Conservation (phyloP, 371 early-diverging fungal genomes). For the Coemansia sp. region DNA sequence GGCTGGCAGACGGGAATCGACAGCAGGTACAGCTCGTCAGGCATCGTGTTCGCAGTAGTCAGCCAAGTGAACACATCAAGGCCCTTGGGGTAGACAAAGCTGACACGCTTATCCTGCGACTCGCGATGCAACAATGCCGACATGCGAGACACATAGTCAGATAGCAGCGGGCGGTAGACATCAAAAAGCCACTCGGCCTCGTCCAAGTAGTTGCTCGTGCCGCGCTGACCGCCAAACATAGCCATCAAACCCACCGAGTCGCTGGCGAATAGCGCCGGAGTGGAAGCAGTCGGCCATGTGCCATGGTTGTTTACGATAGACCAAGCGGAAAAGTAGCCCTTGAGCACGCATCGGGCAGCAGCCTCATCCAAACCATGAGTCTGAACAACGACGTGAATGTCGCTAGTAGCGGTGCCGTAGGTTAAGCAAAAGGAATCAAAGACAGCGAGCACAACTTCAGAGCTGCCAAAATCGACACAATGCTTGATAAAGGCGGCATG, state of each 20-base stretch:
- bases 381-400: conserved; percentile 10
- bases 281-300: background rate
- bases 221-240: conserved; percentile 94
- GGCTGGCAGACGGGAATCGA: conserved; percentile 27
- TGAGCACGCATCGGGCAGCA: conserved; percentile 1
- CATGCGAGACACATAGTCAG: conserved; percentile 72
- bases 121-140: conserved; percentile 63
- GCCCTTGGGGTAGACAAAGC: conserved; percentile 68
- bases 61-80: conserved; percentile 83
- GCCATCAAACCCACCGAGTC: conserved; percentile 59
- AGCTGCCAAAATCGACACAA: background rate
- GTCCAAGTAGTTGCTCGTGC: conserved; percentile 81
- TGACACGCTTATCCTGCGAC: conserved; percentile 66
- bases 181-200: conserved; percentile 74
- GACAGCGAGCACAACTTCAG: background rate
- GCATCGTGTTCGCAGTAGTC: conserved; percentile 57
- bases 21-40: conserved; percentile 28
- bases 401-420: background rate
- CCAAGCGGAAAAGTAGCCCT: conserved; percentile 17
- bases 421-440: background rate
- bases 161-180: conserved; percentile 74
- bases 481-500: conserved; percentile 12
- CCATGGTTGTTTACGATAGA: no score
- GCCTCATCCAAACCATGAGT: background rate
- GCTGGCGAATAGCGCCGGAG: background rate